Conservation (phyloP, 2,329 filamentous ascomycete species). For the Fusarium siculi region DNA sequence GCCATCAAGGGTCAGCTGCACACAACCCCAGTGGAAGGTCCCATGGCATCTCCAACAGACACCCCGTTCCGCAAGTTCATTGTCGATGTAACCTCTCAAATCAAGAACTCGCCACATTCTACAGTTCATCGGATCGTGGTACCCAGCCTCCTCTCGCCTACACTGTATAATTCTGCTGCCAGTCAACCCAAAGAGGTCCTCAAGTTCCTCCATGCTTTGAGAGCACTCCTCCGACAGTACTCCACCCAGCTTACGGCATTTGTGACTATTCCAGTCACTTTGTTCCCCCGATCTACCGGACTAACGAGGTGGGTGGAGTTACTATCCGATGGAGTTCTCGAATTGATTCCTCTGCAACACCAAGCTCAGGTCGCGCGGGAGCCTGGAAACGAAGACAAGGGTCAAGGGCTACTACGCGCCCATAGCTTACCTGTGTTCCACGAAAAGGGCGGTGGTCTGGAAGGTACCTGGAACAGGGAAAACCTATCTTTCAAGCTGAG, state of each 20-base stretch:
- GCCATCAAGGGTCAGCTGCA: slow-evolving; percentile 62
- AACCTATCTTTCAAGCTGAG: slow-evolving; percentile 93
- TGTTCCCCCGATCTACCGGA: slow-evolving; percentile 80
- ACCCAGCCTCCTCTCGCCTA: slow-evolving; percentile 88
- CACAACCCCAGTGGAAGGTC: slow-evolving; percentile 58
- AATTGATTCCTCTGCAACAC: slow-evolving; percentile 77
- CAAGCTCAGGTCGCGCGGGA: slow-evolving; percentile 63
- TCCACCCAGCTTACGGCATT: slow-evolving; percentile 74
- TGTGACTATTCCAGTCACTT: slow-evolving; percentile 79
- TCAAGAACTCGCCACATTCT: slow-evolving; percentile 66
- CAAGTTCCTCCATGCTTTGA: slow-evolving; percentile 82
- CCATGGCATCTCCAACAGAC: slow-evolving; percentile 36
- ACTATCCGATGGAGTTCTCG: slow-evolving; percentile 85
- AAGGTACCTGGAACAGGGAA: slow-evolving; percentile 75
- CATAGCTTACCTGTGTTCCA: slow-evolving; percentile 87
- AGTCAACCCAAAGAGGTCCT: slow-evolving; percentile 79
- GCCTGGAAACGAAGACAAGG: slow-evolving; percentile 71
- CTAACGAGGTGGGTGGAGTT: slow-evolving; percentile 88
- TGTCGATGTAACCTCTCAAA: slow-evolving; percentile 63
- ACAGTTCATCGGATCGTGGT: slow-evolving; percentile 83
- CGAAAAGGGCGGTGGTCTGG: slow-evolving; percentile 84
- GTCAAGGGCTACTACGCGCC: slow-evolving; percentile 86
- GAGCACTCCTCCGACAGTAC: slow-evolving; percentile 77
- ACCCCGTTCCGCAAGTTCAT: slow-evolving; percentile 70
- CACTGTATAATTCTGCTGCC: slow-evolving; percentile 76